Evolutionary conservation across 148 eudicot genomes (phyloP).

Genomic region (Chenopodium berlandieri): DNA sequence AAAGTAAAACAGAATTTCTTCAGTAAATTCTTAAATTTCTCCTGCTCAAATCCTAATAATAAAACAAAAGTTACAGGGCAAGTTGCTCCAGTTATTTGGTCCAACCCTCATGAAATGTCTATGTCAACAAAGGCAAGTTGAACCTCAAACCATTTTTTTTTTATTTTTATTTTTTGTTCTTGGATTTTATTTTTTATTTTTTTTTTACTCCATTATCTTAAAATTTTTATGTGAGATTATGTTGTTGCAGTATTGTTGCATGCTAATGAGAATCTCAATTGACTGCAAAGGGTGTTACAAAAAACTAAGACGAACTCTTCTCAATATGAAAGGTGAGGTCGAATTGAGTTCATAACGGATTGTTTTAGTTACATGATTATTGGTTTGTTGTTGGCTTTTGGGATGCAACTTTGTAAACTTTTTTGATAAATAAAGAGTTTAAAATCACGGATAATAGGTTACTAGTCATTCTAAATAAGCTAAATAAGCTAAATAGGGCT

Average conservation of each 20-base stretch:
- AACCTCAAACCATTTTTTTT: background rate
- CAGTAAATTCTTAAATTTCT: constrained; percentile 4
- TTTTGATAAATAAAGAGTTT: no score
- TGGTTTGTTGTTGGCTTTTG: no score
- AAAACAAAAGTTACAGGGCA: background rate
- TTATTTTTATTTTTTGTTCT: background rate
- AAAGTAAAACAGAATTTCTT: background rate
- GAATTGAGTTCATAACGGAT: no score
- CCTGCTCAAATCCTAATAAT: background rate
- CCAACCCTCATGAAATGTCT: constrained; percentile 10
- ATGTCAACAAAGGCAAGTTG: constrained; percentile 39
- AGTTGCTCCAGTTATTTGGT: background rate
- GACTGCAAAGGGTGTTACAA: constrained; percentile 45
- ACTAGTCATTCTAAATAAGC: no score
- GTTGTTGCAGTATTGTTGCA: constrained; percentile 42
- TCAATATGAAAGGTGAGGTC: constrained; percentile 44
- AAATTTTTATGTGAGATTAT: background rate
- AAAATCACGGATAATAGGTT: no score
- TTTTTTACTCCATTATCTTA: no score
- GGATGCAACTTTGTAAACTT: no score
- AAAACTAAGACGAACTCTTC: constrained; percentile 33
- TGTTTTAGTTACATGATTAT: no score
- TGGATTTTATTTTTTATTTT: background rate
- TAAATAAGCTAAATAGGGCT: no score
- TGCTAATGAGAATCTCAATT: constrained; percentile 42